Percentiles rank a stretch among this genome's conserved stretches.
These are phyloP conservation scores for Lipomyces yamadae DNA, from an alignment of 805 yeast species.

Conservation along the genomic window DNA sequence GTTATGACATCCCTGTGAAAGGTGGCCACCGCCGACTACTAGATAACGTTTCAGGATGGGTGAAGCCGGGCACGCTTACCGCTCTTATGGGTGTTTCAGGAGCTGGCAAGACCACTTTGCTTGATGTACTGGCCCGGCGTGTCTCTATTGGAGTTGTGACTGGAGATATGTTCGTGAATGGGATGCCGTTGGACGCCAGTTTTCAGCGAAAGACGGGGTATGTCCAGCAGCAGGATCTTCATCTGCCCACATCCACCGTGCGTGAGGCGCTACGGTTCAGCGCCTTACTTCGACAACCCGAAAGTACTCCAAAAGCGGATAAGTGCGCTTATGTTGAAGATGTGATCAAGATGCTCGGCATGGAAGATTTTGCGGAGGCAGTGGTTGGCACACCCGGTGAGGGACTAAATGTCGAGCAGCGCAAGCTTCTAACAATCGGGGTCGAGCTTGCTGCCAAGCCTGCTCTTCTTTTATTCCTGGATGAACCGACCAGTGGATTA, in stretches of 20 bases:
- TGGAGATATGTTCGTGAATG: slow-evolving; percentile 74
- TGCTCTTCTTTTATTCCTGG: slow-evolving; percentile 59
- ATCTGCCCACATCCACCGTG: slow-evolving; percentile 70
- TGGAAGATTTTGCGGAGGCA: slow-evolving; percentile 75
- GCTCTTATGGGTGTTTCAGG: slow-evolving; percentile 79
- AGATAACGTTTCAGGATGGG: slow-evolving; percentile 76
- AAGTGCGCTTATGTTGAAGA: slow-evolving; percentile 71
- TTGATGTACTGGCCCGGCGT: slow-evolving; percentile 73
- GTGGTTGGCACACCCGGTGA: slow-evolving; percentile 75
- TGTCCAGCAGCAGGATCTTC: slow-evolving; percentile 81
- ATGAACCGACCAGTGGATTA: slow-evolving; percentile 75
- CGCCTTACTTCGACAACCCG: slow-evolving; percentile 73
- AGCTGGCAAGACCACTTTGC: slow-evolving; percentile 75
- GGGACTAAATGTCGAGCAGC: slow-evolving; percentile 70
- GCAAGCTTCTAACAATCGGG: slow-evolving; percentile 70
- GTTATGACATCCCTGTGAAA: slow-evolving; percentile 68
- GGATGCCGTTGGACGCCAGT: slow-evolving; percentile 62
- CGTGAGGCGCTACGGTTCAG: slow-evolving; percentile 74
- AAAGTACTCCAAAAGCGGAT: slow-evolving; percentile 57
- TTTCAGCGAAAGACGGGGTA: slow-evolving; percentile 79
- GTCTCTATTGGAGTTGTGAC: slow-evolving; percentile 72
- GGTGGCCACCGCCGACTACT: slow-evolving; percentile 63
- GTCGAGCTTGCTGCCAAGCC: slow-evolving; percentile 76
- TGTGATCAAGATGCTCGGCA: slow-evolving; percentile 66
- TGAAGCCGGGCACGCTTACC: slow-evolving; percentile 78